These are phyloP conservation scores for Pterocarpus santalinus DNA, from an alignment of 306 rosid genomes.

Conservation along the genomic window DNA sequence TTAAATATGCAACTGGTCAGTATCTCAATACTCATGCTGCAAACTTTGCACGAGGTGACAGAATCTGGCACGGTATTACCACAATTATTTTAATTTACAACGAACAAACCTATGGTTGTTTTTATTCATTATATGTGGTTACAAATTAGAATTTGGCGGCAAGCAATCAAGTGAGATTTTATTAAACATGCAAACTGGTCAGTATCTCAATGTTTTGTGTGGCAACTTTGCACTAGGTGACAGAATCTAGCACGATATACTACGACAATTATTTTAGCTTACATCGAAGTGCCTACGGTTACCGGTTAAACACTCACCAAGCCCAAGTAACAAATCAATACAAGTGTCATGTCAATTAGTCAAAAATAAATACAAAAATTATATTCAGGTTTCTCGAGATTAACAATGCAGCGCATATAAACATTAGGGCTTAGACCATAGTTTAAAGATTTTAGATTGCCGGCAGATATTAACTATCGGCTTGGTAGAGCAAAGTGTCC, in stretches of 20 bases:
- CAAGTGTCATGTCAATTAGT: not conserved
- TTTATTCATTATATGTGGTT: not conserved
- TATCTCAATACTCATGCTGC: slow-evolving; percentile 10
- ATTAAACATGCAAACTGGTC: not conserved
- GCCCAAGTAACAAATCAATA: not conserved
- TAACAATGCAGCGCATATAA: not conserved
- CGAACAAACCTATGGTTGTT: slow-evolving; percentile 7
- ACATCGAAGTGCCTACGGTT: not conserved
- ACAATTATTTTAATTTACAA: slow-evolving; percentile 9
- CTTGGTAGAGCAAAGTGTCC: slow-evolving; percentile 7
- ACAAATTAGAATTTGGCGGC: not conserved
- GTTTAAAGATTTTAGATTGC: too few relatives aligned
- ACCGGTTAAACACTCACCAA: not conserved
- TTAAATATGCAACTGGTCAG: slow-evolving; percentile 2
- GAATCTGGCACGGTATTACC: slow-evolving; percentile 12
- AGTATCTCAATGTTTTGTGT: not conserved
- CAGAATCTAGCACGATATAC: not conserved
- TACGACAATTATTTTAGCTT: not conserved
- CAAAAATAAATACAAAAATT: not conserved
- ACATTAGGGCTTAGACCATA: not conserved
- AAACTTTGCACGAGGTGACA: slow-evolving; percentile 14
- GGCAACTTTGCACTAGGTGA: not conserved
- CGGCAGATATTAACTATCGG: not conserved
- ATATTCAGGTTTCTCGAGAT: not conserved
- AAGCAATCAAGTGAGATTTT: slow-evolving; percentile 12